Percentiles rank a stretch among this genome's conserved stretches.
phyloP scores from a whole-genome alignment of 2,329 filamentous ascomycete genomes.

The Aspergillus oerlinghausenensis region DNA sequence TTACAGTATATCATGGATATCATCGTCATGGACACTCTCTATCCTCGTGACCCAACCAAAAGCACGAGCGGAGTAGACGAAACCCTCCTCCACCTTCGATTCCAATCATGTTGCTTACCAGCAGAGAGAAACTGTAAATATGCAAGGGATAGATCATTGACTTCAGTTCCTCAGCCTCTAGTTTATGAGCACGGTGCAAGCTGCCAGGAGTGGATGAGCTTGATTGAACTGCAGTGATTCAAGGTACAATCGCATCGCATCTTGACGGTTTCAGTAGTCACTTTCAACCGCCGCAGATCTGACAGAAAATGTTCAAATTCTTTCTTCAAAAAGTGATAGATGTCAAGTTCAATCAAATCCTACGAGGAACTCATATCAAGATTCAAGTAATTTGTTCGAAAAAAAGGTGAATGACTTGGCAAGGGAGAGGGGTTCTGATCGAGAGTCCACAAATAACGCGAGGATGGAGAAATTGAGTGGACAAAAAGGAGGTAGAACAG shows the following conservation, averaged over 20 bases:
- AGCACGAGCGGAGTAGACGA: constrained; percentile 8
- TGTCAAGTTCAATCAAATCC: neutral
- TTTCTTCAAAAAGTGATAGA: neutral
- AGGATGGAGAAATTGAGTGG: neutral
- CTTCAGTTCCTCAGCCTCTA: neutral
- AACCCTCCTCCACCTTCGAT: neutral
- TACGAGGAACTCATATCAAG: neutral
- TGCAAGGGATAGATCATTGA: constrained; percentile 11
- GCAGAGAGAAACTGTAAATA: neutral
- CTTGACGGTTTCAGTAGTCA: no score
- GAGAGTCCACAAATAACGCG: neutral
- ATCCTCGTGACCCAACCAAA: constrained; percentile 5
- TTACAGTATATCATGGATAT: neutral
- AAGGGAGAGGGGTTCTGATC: neutral
- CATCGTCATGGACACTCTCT: neutral
- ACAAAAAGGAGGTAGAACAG: neutral
- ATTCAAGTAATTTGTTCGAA: neutral
- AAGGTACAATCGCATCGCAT: no score
- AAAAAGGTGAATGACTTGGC: neutral
- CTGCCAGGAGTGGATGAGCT: constrained; percentile 14
- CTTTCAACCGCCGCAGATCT: neutral
- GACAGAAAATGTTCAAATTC: neutral
- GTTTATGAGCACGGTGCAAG: constrained; percentile 6
- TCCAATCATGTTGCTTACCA: neutral
- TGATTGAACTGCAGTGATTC: constrained; percentile 14